These are phyloP conservation scores for Blumeria graminis DNA, from an alignment of 2,329 filamentous ascomycete genomes.

Conservation along the genomic window DNA sequence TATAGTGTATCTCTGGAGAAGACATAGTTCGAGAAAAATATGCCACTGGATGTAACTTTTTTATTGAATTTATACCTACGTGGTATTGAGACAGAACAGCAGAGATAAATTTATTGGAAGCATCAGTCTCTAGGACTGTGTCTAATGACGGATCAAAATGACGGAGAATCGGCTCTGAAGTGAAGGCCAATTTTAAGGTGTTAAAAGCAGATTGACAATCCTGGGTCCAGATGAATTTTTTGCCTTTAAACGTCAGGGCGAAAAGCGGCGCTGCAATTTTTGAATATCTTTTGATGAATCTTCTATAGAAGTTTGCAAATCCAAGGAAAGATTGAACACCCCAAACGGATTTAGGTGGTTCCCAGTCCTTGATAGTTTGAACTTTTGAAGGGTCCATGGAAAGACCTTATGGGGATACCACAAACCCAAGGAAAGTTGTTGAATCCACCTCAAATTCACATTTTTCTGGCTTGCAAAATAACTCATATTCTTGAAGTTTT, in stretches of 20 bases:
- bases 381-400: not conserved
- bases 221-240: not conserved
- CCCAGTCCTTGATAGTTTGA: not conserved
- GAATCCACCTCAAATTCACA: not conserved
- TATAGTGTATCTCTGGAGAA: not conserved
- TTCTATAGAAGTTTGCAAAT: not conserved
- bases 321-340: not conserved
- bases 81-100: not conserved
- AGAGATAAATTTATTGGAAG: not conserved
- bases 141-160: not conserved
- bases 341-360: not conserved
- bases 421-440: not conserved
- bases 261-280: too few species aligned
- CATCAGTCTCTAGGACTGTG: not conserved
- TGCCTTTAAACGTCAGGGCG: not conserved
- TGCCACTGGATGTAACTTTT: not conserved
- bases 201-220: not conserved
- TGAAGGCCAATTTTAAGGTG: not conserved
- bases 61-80: not conserved
- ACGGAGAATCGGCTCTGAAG: not conserved
- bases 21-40: not conserved
- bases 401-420: not conserved
- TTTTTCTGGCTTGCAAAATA: not conserved
- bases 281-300: not conserved
- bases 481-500: not conserved